These are phyloP conservation scores for Carpinus viminea DNA, from an alignment of 306 rosid genomes.

Conservation along the genomic window DNA sequence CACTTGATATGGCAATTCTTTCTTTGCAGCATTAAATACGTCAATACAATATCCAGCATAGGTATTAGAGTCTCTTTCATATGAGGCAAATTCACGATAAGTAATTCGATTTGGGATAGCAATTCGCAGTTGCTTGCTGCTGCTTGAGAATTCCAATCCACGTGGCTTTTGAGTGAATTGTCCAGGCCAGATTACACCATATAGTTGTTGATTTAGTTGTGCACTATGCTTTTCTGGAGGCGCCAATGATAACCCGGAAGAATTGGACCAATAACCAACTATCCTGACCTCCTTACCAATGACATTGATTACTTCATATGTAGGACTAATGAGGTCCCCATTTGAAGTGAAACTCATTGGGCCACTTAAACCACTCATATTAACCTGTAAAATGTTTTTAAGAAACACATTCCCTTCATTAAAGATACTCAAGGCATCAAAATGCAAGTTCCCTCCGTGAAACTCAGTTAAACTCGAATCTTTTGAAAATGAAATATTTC, in stretches of 20 bases:
- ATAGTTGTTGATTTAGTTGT: conserved; percentile 42
- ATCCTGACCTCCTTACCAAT: conserved; percentile 57
- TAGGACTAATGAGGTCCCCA: conserved; percentile 57
- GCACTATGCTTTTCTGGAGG: conserved; percentile 47
- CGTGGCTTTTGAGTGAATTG: conserved; percentile 64
- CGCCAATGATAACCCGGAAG: conserved; percentile 60
- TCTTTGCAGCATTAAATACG: conserved; percentile 34
- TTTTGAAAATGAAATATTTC: conserved; percentile 53
- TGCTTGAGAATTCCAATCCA: conserved; percentile 96
- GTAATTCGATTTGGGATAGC: conserved; percentile 75
- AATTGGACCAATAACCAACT: conserved; percentile 92
- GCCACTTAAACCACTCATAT: conserved; percentile 80
- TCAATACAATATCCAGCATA: conserved; percentile 75
- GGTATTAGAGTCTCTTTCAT: conserved; percentile 41
- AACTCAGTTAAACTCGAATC: conserved; percentile 48
- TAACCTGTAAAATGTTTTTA: conserved; percentile 46
- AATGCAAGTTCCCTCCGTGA: conserved; percentile 43
- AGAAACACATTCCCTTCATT: conserved; percentile 60
- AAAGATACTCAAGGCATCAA: conserved; percentile 67
- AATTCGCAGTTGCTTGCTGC: conserved; percentile 64
- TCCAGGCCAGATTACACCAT: conserved; percentile 82
- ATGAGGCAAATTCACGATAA: conserved; percentile 56
- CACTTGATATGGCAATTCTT: conserved; percentile 27
- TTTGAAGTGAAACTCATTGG: conserved; percentile 52
- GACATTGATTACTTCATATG: conserved; percentile 80